Evolutionary conservation across 179 eudicot species (phyloP).

Genomic region (Beta corolliflora): DNA sequence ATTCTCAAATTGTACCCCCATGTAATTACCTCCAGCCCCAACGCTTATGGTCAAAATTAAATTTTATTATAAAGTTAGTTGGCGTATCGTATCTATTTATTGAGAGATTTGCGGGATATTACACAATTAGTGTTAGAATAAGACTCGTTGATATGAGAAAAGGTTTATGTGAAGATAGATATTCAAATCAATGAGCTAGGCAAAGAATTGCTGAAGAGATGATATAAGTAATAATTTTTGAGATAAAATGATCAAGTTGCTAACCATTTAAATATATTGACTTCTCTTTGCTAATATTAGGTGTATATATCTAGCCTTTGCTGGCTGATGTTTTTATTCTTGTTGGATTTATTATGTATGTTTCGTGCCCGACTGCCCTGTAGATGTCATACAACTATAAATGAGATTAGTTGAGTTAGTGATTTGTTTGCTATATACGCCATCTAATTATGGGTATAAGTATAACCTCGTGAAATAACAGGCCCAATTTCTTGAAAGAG

Average conservation of each 20-base stretch:
- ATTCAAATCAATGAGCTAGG: neutral
- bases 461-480: no score
- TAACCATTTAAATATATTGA: neutral
- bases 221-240: neutral
- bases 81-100: neutral
- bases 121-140: neutral
- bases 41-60: neutral
- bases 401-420: neutral
- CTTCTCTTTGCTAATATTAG: neutral
- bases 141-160: neutral
- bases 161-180: neutral
- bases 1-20: neutral
- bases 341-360: neutral
- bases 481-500: no score
- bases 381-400: slow-evolving; percentile 10
- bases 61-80: neutral
- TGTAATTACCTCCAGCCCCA: neutral
- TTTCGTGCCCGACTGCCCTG: neutral
- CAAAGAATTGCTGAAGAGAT: neutral
- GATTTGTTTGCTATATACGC: neutral
- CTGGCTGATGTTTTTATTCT: neutral
- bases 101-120: neutral
- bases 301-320: neutral
- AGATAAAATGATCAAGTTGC: neutral
- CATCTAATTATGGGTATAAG: neutral